phyloP scores from a whole-genome alignment of 2,329 filamentous ascomycete genomes.

The Calonectria pteridis region DNA sequence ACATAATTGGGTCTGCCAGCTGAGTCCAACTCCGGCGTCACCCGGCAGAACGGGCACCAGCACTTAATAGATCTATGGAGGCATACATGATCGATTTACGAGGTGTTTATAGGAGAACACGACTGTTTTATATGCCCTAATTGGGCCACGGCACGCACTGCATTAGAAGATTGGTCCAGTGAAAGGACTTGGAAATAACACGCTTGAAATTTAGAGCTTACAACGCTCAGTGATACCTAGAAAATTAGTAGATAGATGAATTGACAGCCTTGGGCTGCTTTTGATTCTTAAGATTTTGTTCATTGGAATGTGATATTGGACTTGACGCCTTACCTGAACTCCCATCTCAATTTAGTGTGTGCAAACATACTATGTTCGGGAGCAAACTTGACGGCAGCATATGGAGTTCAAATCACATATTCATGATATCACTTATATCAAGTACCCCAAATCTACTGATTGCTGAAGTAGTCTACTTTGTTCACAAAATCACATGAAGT shows the following conservation, averaged over 20 bases:
- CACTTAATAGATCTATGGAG: slow-evolving; percentile 23
- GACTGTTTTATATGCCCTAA: slow-evolving; percentile 33
- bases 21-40: slow-evolving; percentile 6
- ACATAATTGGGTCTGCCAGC: not conserved
- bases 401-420: not conserved
- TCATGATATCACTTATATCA: not conserved
- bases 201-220: slow-evolving; percentile 26
- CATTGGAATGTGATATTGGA: too few relatives aligned
- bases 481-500: not conserved
- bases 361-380: not conserved
- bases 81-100: slow-evolving; percentile 20
- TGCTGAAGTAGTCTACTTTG: not conserved
- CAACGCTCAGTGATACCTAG: slow-evolving; percentile 42
- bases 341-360: too few relatives aligned
- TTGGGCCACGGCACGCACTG: slow-evolving; percentile 35
- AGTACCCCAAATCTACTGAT: not conserved
- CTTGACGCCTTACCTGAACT: too few relatives aligned
- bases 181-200: slow-evolving; percentile 20
- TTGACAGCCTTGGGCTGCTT: slow-evolving; percentile 3
- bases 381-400: not conserved
- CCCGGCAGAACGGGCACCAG: slow-evolving; percentile 25
- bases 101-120: slow-evolving; percentile 39
- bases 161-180: slow-evolving; percentile 14
- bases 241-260: slow-evolving; percentile 24
- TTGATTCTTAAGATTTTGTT: not conserved